Evolutionary conservation across 2,329 filamentous ascomycete species (phyloP).

Genomic region (Dactylellina sp.): DNA sequence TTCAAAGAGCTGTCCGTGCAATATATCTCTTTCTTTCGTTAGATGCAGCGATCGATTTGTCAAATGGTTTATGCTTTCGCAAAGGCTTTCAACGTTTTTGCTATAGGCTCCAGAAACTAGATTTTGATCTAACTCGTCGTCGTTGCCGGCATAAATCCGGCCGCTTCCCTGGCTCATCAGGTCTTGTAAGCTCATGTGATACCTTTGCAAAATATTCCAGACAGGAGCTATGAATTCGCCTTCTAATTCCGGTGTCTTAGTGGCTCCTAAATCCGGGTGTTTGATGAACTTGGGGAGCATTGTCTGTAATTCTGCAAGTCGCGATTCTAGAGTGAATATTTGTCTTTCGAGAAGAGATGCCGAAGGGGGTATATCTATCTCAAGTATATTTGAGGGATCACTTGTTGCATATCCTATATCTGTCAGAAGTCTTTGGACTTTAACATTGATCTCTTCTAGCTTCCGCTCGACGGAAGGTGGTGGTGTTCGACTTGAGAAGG

Average conservation of each 20-base stretch:
- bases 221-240: constrained; percentile 12
- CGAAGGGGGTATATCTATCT: neutral
- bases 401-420: constrained; percentile 67
- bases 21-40: constrained; percentile 6
- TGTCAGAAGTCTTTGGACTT: constrained; percentile 75
- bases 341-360: constrained; percentile 71
- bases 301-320: constrained; percentile 67
- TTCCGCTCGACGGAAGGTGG: constrained; percentile 73
- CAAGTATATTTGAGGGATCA: neutral
- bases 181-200: neutral
- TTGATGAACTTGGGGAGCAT: constrained; percentile 23
- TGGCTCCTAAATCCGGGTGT: constrained; percentile 57
- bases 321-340: constrained; percentile 74
- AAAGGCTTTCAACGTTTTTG: constrained; percentile 10
- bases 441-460: constrained; percentile 75
- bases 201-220: constrained; percentile 5
- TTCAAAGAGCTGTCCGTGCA: constrained; percentile 23
- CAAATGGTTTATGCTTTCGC: constrained; percentile 9
- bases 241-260: constrained; percentile 61
- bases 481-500: constrained; percentile 59
- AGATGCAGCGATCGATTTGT: constrained; percentile 17
- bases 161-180: neutral
- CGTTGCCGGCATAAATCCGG: too few species aligned
- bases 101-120: neutral
- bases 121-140: neutral